Evolutionary conservation across 495 filamentous ascomycete species (phyloP).

Genomic region (Hypoxylon perforatum): DNA sequence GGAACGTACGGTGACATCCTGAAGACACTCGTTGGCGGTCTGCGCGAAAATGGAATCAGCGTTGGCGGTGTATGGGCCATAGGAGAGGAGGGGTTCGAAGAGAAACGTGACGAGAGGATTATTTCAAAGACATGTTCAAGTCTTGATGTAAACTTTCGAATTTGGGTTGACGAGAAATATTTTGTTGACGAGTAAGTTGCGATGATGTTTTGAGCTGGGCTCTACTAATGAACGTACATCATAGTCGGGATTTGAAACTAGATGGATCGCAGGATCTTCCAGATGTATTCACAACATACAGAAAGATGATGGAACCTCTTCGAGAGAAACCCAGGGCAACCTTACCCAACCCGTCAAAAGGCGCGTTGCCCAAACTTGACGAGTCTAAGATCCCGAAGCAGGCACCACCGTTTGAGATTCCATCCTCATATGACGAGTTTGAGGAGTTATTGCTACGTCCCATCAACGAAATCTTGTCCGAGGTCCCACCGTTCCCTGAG

Average conservation of each 20-base stretch:
- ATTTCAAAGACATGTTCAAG: slow-evolving; percentile 60
- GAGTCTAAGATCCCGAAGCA: slow-evolving; percentile 62
- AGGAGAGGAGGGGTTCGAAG: slow-evolving; percentile 71
- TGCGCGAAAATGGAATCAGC: slow-evolving; percentile 51
- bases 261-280: slow-evolving; percentile 63
- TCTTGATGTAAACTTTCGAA: slow-evolving; percentile 64
- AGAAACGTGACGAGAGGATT: slow-evolving; percentile 67
- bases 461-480: slow-evolving; percentile 49
- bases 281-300: slow-evolving; percentile 75
- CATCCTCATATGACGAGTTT: slow-evolving; percentile 60
- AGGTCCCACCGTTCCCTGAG: slow-evolving; percentile 57
- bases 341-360: slow-evolving; percentile 56
- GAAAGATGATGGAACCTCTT: slow-evolving; percentile 73
- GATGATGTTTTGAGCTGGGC: not conserved
- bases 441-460: slow-evolving; percentile 65
- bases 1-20: slow-evolving; percentile 67
- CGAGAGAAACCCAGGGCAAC: slow-evolving; percentile 64
- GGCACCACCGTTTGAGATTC: slow-evolving; percentile 67
- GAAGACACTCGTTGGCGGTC: slow-evolving; percentile 59
- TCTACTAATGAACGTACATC: slow-evolving; percentile 1
- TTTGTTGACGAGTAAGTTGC: slow-evolving; percentile 74
- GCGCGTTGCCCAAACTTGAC: slow-evolving; percentile 63
- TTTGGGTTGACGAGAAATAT: slow-evolving; percentile 78
- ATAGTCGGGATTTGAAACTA: slow-evolving; percentile 67
- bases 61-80: slow-evolving; percentile 76